A percentile compares a stretch with the other conserved stretches of the same genome.
phyloP scores from a whole-genome alignment of 805 yeast species.

The Huiozyma naganishii region DNA sequence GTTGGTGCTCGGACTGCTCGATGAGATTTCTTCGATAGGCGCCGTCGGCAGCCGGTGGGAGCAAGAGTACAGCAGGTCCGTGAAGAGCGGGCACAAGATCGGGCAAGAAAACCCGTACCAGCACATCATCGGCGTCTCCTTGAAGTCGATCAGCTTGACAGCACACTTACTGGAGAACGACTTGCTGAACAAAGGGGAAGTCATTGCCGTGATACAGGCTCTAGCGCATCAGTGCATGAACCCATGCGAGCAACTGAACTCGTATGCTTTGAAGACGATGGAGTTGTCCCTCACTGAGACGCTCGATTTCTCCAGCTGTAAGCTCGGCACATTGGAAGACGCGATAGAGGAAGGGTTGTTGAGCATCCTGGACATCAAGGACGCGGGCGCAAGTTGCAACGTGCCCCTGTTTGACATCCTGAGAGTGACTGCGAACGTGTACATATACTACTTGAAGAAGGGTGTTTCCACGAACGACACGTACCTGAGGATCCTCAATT shows the following conservation, averaged over 20 bases:
- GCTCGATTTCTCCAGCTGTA: constrained; percentile 27
- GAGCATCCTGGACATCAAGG: constrained; percentile 33
- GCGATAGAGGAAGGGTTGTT: constrained; percentile 65
- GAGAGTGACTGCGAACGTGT: constrained; percentile 55
- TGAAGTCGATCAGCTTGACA: constrained; percentile 53
- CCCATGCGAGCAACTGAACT: constrained; percentile 70
- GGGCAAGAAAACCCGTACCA: constrained; percentile 40
- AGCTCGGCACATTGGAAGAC: constrained; percentile 38
- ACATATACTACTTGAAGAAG: constrained; percentile 35
- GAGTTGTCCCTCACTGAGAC: constrained; percentile 34
- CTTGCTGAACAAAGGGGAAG: constrained; percentile 25
- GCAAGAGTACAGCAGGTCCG: constrained; percentile 42
- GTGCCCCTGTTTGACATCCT: constrained; percentile 48
- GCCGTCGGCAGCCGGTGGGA: constrained; percentile 73
- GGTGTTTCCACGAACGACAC: constrained; percentile 30
- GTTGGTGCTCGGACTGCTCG: constrained; percentile 58
- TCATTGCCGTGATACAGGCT: constrained; percentile 60
- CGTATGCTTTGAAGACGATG: constrained; percentile 51
- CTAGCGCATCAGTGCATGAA: constrained; percentile 82
- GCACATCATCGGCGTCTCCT: constrained; percentile 46
- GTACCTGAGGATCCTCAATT: constrained; percentile 29
- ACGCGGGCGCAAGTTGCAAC: constrained; percentile 19
- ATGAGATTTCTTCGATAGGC: constrained; percentile 73
- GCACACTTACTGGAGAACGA: constrained; percentile 35
- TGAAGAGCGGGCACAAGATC: constrained; percentile 34